Evolutionary conservation across 108 stramenopile genomes (phyloP).

Genomic region (Stephanodiscus triporus): DNA sequence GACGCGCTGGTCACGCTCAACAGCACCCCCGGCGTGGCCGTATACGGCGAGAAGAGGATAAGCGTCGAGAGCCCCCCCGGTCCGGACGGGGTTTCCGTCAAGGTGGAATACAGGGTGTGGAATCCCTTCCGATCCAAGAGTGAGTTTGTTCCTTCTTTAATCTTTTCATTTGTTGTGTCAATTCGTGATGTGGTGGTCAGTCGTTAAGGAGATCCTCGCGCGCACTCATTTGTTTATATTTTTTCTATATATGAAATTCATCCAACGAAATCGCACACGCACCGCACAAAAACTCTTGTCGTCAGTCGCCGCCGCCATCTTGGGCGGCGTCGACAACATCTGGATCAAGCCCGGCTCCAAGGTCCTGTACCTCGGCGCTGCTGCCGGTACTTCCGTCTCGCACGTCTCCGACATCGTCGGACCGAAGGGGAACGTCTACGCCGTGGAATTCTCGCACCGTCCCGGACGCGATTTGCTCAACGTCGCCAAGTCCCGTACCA

Average conservation of each 20-base stretch:
- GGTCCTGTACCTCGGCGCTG: conserved; percentile 98
- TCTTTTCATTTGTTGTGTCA: no score
- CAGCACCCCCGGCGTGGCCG: conserved; percentile 96
- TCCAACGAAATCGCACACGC: neutral
- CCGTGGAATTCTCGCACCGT: conserved; percentile 99
- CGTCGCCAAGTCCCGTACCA: conserved; percentile 98
- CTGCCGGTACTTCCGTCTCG: conserved; percentile 98
- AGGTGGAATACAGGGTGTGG: conserved; percentile 99
- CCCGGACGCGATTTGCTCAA: conserved; percentile 98
- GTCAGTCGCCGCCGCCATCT: conserved; percentile 96
- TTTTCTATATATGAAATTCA: neutral
- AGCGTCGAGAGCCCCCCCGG: conserved; percentile 91
- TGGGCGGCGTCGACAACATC: conserved; percentile 98
- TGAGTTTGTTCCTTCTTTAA: conserved; percentile 52
- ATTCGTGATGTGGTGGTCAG: no score
- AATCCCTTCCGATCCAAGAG: conserved; percentile 99
- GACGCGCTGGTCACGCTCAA: conserved; percentile 99
- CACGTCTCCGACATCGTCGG: conserved; percentile 99
- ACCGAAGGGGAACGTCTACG: conserved; percentile 96
- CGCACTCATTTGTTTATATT: no score
- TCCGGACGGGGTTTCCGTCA: conserved; percentile 85
- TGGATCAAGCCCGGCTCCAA: conserved; percentile 97
- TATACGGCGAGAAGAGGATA: conserved; percentile 99
- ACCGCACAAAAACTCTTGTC: neutral
- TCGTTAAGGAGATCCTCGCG: no score